Base-by-base conservation (phyloP, 768 basidiomycete genomes). In the Pulveroboletus sp. region DNA sequence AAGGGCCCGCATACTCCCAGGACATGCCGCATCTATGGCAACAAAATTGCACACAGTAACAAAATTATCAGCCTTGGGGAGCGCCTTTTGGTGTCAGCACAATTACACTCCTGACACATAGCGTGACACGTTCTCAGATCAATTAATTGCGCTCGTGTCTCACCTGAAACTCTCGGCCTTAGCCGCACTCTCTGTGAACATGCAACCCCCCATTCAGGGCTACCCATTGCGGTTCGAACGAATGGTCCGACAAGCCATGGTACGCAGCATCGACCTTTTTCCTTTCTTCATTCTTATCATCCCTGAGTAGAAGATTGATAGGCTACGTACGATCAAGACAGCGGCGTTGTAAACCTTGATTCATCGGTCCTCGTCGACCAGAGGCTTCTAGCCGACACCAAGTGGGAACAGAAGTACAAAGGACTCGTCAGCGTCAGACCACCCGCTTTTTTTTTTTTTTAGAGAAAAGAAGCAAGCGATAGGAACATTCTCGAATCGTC, bases 401-500 rank as follows among this genome's bases (percentile, higher is more conserved):
- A 41, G 32, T 24, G 26, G 5, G n/a, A 17, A 28, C 26, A 45
- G 18, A 8, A 24, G n/a, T 7, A 35, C 31, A 36, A 35, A 43
- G 28, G 32, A 33, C 14, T 5, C 6, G 1, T 10, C 18, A 17
- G 6, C 18, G 7, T 33, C 21, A 21, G 40, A 35, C 6, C 8
- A n/a, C 14, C 8, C 21, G 6, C 28, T 35, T 43, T 43, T 31
- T 41, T 42, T 41, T 35, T 43, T 43, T 31, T 41, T 42, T 41
- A 21, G 26, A 41, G 8, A 14, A 14, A 26, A 14, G 24, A 35
- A 40, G 7, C 39, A 33, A 54, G 43, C 46, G 48, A 37, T 59
- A 53, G 33, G 43, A 60, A 49, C 9, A 10, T 49, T 51, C 44
- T 26, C 36, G 8, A 27, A 33, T 43, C 40, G 27, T 38, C 51